These are phyloP conservation scores for Aureobasidium pullulans DNA, from an alignment of 2,329 filamentous ascomycete genomes.

Conservation along the genomic window DNA sequence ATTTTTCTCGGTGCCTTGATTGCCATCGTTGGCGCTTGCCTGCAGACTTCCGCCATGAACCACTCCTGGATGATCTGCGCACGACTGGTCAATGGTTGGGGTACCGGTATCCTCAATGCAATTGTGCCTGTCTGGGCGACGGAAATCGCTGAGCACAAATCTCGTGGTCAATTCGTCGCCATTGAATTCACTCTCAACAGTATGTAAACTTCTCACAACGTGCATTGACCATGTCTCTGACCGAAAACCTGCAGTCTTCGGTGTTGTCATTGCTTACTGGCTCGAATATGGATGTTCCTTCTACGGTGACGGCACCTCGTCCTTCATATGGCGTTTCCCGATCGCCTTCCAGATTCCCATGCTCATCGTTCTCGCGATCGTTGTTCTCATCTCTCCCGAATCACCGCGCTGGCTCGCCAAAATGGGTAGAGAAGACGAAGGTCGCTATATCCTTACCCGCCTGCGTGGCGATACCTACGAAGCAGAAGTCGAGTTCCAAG, in stretches of 20 bases:
- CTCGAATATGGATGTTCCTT: conserved; percentile 6
- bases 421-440: conserved; percentile 58
- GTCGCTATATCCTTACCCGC: conserved; percentile 54
- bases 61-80: conserved; percentile 42
- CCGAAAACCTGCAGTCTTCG: conserved; percentile 36
- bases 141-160: conserved; percentile 44
- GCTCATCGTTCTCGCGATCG: conserved; percentile 48
- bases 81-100: conserved; percentile 46
- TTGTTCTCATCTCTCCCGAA: conserved; percentile 62
- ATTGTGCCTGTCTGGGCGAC: conserved; percentile 47
- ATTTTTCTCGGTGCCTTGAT: conserved; percentile 43
- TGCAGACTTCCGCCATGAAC: conserved; percentile 41
- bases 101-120: conserved; percentile 43
- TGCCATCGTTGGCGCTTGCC: conserved; percentile 42
- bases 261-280: background rate
- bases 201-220: conserved; percentile 44
- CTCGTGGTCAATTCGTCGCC: conserved; percentile 51
- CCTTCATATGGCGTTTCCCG: conserved; percentile 52
- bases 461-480: conserved; percentile 48
- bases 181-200: conserved; percentile 63
- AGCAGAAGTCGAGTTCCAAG: conserved; percentile 22
- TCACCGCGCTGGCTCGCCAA: conserved; percentile 62
- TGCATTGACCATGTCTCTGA: conserved; percentile 53
- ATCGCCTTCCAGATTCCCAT: conserved; percentile 64
- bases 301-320: conserved; percentile 25